Evolutionary conservation across 257 asterid genomes (phyloP).

Genomic region (Solanum etuberosum): DNA sequence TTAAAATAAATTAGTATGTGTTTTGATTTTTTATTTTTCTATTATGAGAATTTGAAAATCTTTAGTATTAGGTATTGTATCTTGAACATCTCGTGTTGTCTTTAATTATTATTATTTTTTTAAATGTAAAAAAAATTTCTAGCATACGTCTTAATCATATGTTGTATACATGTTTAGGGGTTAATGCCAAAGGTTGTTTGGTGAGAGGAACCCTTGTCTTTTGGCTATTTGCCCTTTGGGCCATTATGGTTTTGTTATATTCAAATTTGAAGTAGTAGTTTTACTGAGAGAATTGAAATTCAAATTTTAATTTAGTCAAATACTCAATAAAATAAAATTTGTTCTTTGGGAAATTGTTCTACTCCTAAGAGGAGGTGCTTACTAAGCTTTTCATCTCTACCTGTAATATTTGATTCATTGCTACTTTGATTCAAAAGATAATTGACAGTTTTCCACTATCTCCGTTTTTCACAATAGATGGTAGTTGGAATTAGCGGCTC

Average conservation of each 20-base stretch:
- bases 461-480: neutral
- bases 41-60: neutral
- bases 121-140: neutral
- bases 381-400: neutral
- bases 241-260: neutral
- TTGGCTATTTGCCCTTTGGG: neutral
- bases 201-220: neutral
- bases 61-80: neutral
- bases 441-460: rapidly evolving
- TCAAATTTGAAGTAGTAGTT: neutral
- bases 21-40: neutral
- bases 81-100: neutral
- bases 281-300: neutral
- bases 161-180: neutral
- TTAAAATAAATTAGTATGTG: neutral
- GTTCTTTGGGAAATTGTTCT: neutral
- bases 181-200: neutral
- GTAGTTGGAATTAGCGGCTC: neutral
- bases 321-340: neutral
- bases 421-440: neutral
- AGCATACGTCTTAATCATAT: neutral
- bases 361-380: neutral
- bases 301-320: neutral
- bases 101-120: neutral
- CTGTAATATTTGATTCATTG: too few relatives aligned